Evolutionary conservation across 1,284 basidiomycete species (phyloP), one percentile per base, ranked within the genome.

Genomic region (Irpex sp.): DNA sequence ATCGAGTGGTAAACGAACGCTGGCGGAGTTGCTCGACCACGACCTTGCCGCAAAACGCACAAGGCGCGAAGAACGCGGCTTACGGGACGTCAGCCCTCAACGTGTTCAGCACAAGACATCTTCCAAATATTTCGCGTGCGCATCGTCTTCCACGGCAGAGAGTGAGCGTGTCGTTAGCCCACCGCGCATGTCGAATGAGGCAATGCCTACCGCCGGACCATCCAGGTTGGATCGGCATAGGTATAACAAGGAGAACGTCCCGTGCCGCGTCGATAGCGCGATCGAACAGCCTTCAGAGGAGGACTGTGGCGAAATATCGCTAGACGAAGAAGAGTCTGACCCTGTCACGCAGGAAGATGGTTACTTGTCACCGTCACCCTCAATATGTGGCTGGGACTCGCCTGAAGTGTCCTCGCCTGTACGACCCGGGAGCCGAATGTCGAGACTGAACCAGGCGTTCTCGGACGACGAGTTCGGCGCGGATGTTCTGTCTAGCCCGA

Each of bases 331-430:
- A 36, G 74, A 77, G 61, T 11, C 13, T 55, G 77, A 80, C 59
- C 70, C 66, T 19, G 86, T 90, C 39, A 77, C 79, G 69, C 90
- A 91, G 74, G 90, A 92, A 70, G 89, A 90, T 67, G 90, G 90
- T 43, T 92, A 92, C 73, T 78, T 88, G 62, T 90, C 90, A 17
- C 89, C 89, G 17, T 78, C 83, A 13, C 77, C 82, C 62, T 85
- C 84, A 57, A 75, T 80, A 68, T 78, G 78, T 64, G 76, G 79
- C 64, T 73, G 73, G 67, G 82, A 83, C 62, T 81, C 81, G 8
- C 81, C 85, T 43, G 87, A 89, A 43, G 69, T 90, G 35, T 89
- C 86, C 54, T 91, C 90, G 17, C 89, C 89, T 17, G 63, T 78
- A 43, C 77, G 78, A 33, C 71, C 70, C 21, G 36, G 65, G 43